Evolutionary conservation across 345 rosid species (phyloP), one percentile per base, ranked within the genome.

Genomic region (Crucihimalaya himalaica): DNA sequence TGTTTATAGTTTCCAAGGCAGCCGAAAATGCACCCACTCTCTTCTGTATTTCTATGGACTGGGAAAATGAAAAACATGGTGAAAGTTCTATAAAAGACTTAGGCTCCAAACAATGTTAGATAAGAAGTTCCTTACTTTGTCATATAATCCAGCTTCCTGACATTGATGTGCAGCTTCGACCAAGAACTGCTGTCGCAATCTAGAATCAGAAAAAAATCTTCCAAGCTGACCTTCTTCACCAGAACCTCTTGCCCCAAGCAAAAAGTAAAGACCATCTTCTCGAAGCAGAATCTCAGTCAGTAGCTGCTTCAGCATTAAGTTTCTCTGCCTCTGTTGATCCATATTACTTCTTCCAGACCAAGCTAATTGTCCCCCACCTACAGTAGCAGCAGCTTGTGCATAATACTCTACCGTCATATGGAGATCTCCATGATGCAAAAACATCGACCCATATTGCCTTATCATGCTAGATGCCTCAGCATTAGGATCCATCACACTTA

Each of bases 201-300:
- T 83, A 58, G 76, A 32, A 74, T 95, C 98, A 18, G 80, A 73
- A 5, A 95, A 71, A 80, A 90, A 90, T 61, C 97, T 81, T 69
- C 78, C 85, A 78, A 95, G 76, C 77, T 92, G 89, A 76, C 98
- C 98, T 87, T 92, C 97, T 81, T 90, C 97, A 40, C 97, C 99
- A 62, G 87, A 72, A 74, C 98, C 92, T 76, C 87, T 84, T 68
- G 91, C 79, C 63, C 98, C 98, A 81, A 95, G 93, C 76, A 95
- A 75, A 61, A 92, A 80, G 80, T 76, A 74, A 72, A 88, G 82
- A 62, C 98, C 98, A 57, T 92, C 96, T 66, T 95, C 98, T 46
- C 98, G 85, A 77, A 95, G 81, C 73, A 95, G 78, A 39, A 95
- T 70, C 86, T 95, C 99, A 55, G 92, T 83, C 50, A 95, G 89